Base-by-base conservation (phyloP, 73 alveolate species). In the Breviolum minutum region DNA sequence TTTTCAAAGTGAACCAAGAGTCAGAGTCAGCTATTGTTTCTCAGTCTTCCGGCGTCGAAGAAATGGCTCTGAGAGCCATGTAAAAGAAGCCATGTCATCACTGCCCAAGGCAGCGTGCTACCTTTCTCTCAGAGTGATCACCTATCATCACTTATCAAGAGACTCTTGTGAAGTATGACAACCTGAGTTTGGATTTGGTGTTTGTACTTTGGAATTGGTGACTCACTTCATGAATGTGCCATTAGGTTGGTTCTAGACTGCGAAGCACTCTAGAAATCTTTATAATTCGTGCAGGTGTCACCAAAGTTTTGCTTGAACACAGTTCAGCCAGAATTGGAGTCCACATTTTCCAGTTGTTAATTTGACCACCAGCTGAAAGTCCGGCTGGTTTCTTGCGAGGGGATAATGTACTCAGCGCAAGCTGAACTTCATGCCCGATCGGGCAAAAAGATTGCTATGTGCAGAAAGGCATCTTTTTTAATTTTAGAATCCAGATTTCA, bases 271-370 rank as follows among this genome's bases (percentile, higher is more conserved):
- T 77, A 73, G 82, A 73, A 40, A 3, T 40, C 54, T 40, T 40
- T 12, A n/a, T 9, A n/a, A 77, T 29, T 77, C 63, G 63, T 77
- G 86, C 82, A 73, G 82, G 82, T 77, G 22, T 77, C 86, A 77
- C 86, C 63, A 10, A 63, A 62, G 62, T 24, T 13, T 11, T 71
- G 19, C 85, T 20, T 29, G 86, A 77, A 77, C 62, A 73, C 24
- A 73, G 82, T 73, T 73, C 82, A 24, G 82, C 86, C 62, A n/a
- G 62, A 77, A 77, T 77, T n/a, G 86, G 62, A 77, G n/a, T 77
- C 86, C 86, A 77, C 32, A 77, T 77, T 77, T 77, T 77, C 86
- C 86, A 27, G 63, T 11, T 13, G 82, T 24, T 73, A 73, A 19
- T 73, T 73, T 7, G 27, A 8, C 54, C 82, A 24, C 82, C 60